phyloP scores from a whole-genome alignment of 129 eudicot genomes.

The Escallonia rubra region DNA sequence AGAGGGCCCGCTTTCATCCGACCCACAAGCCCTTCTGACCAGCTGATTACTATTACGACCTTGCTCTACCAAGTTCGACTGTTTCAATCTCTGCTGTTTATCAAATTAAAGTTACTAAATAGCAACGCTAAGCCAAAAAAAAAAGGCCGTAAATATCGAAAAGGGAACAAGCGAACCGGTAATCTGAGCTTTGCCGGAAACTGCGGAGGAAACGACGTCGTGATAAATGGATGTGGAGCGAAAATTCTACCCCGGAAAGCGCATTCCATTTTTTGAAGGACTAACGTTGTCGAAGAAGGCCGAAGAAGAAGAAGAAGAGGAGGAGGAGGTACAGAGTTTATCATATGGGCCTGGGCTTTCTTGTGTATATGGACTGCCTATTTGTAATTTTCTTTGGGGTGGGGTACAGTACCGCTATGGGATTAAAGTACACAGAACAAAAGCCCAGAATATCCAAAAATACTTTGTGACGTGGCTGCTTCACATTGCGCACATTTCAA shows the following conservation, averaged over 20 bases:
- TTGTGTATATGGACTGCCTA: too few relatives aligned
- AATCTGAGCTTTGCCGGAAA: slow-evolving; percentile 40
- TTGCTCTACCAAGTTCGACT: slow-evolving; percentile 27
- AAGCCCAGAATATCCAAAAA: too few relatives aligned
- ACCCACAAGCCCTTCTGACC: slow-evolving; percentile 45
- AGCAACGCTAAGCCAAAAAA: neutral
- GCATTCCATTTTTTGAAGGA: slow-evolving; percentile 45
- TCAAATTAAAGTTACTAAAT: neutral
- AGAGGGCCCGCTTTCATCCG: slow-evolving; percentile 44
- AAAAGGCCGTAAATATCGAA: neutral
- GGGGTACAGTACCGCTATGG: too few relatives aligned
- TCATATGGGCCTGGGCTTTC: too few relatives aligned
- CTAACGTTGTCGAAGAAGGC: too few relatives aligned
- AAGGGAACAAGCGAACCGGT: slow-evolving; percentile 27
- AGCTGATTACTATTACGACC: slow-evolving; percentile 23
- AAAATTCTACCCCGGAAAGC: slow-evolving; percentile 44
- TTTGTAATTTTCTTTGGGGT: too few relatives aligned
- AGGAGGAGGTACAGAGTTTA: too few relatives aligned
- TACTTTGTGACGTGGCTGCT: too few relatives aligned
- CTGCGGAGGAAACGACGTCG: slow-evolving; percentile 33
- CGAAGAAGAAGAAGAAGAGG: too few relatives aligned
- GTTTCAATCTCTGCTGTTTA: slow-evolving; percentile 40
- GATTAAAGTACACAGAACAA: too few relatives aligned
- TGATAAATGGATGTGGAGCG: slow-evolving; percentile 36
- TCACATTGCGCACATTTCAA: too few relatives aligned